Percentiles rank a stretch among this genome's conserved stretches.
These are phyloP conservation scores for Boletus sensibilis DNA, from an alignment of 768 basidiomycete genomes.

Conservation along the genomic window DNA sequence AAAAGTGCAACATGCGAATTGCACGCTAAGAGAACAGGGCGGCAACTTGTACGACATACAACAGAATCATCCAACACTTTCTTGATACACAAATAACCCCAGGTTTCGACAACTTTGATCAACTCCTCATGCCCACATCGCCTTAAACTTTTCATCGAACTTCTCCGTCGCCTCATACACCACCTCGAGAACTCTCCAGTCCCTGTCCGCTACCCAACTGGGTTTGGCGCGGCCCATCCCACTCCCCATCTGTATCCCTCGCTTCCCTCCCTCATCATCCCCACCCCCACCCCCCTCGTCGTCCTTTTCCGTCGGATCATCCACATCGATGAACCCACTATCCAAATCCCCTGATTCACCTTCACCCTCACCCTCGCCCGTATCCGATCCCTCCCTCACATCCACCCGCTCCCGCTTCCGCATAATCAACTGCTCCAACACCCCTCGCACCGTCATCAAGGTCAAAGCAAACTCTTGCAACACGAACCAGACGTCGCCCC, in stretches of 20 bases:
- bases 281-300: conserved; percentile 16
- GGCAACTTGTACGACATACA: background rate
- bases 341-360: conserved; percentile 25
- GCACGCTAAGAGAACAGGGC: background rate
- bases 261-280: conserved; percentile 22
- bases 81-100: background rate
- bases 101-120: background rate
- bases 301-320: conserved; percentile 30
- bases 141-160: conserved; percentile 58
- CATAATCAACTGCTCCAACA: conserved; percentile 47
- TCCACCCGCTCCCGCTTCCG: conserved; percentile 21
- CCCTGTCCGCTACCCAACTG: conserved; percentile 39
- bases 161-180: conserved; percentile 43
- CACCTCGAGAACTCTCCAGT: conserved; percentile 58
- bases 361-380: conserved; percentile 13
- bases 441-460: conserved; percentile 47
- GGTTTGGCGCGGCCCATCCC: conserved; percentile 29
- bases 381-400: conserved; percentile 10
- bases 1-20: background rate
- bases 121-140: conserved; percentile 55
- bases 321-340: conserved; percentile 32
- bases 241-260: background rate
- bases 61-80: background rate
- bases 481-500: conserved; percentile 63
- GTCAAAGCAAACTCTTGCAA: conserved; percentile 58